These are phyloP conservation scores for Tulasnella sp. DNA, from an alignment of 768 basidiomycete species.

Conservation along the genomic window DNA sequence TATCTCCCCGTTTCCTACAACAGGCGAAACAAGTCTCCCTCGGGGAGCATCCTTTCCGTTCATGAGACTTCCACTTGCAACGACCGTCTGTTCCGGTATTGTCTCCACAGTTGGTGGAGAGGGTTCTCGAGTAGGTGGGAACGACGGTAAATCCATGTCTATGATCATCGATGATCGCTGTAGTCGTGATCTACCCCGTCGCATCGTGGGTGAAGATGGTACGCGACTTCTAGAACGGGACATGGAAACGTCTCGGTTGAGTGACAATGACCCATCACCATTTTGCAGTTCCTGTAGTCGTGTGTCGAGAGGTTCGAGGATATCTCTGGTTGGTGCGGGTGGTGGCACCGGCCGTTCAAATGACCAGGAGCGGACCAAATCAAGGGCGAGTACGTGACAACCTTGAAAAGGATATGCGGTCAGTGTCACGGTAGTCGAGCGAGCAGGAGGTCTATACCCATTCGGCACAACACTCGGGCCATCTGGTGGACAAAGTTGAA, in stretches of 20 bases:
- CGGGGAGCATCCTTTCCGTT: background rate
- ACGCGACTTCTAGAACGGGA: slow-evolving; percentile 5
- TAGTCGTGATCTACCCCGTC: background rate
- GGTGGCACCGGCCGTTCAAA: slow-evolving; percentile 59
- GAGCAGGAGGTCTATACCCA: slow-evolving; percentile 48
- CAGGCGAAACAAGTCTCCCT: background rate
- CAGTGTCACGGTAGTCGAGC: background rate
- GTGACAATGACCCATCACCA: background rate
- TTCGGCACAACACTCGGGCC: slow-evolving; percentile 81
- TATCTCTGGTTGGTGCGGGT: slow-evolving; percentile 18
- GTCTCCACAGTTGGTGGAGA: slow-evolving; percentile 31
- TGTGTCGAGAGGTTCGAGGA: slow-evolving; percentile 19
- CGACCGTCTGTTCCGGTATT: background rate
- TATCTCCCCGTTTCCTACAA: background rate
- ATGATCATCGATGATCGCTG: slow-evolving; percentile 69
- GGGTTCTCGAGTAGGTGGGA: slow-evolving; percentile 42
- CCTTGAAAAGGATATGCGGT: slow-evolving; percentile 35
- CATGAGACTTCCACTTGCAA: background rate
- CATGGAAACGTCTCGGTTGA: background rate
- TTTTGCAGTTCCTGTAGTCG: slow-evolving; percentile 26
- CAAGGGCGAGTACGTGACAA: slow-evolving; percentile 82
- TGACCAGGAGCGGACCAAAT: slow-evolving; percentile 82
- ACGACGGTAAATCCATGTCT: slow-evolving; percentile 69
- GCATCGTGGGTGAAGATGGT: slow-evolving; percentile 12
- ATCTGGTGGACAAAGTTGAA: slow-evolving; percentile 95